phyloP scores from a whole-genome alignment of 805 yeast species.

The Candida sakaeoensis region DNA sequence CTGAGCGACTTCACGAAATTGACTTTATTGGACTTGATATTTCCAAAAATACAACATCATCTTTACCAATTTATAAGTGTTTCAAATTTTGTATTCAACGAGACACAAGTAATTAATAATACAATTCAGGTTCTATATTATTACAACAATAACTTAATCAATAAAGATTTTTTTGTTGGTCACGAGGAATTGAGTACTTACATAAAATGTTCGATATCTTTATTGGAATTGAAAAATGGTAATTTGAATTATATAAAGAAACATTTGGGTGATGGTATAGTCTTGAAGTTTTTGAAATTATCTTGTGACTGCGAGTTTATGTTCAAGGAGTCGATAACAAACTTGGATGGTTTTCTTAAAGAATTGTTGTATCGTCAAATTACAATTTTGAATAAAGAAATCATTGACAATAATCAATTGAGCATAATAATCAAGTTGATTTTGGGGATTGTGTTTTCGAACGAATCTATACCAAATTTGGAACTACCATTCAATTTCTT shows the following conservation, averaged over 20 bases:
- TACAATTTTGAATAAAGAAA: conserved; percentile 25
- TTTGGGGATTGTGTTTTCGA: conserved; percentile 19
- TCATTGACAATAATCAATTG: conserved; percentile 29
- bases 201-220: conserved; percentile 25
- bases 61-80: conserved; percentile 29
- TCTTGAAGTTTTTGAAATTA: conserved; percentile 25
- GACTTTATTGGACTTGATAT: conserved; percentile 29
- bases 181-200: conserved; percentile 21
- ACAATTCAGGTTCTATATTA: conserved; percentile 22
- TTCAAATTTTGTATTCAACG: conserved; percentile 34
- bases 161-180: conserved; percentile 23
- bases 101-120: conserved; percentile 23
- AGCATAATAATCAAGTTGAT: conserved; percentile 30
- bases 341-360: conserved; percentile 20
- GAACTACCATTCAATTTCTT: conserved; percentile 33
- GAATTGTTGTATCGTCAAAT: conserved; percentile 32
- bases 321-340: not conserved
- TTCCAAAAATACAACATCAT: conserved; percentile 35
- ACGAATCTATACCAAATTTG: conserved; percentile 9
- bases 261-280: conserved; percentile 24
- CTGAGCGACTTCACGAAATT: conserved; percentile 34
- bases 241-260: conserved; percentile 16
- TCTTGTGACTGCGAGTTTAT: conserved; percentile 14
- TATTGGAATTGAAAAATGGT: conserved; percentile 23
- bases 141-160: conserved; percentile 28